phyloP scores from a whole-genome alignment of 495 filamentous ascomycete genomes.

The Podospora anserina region DNA sequence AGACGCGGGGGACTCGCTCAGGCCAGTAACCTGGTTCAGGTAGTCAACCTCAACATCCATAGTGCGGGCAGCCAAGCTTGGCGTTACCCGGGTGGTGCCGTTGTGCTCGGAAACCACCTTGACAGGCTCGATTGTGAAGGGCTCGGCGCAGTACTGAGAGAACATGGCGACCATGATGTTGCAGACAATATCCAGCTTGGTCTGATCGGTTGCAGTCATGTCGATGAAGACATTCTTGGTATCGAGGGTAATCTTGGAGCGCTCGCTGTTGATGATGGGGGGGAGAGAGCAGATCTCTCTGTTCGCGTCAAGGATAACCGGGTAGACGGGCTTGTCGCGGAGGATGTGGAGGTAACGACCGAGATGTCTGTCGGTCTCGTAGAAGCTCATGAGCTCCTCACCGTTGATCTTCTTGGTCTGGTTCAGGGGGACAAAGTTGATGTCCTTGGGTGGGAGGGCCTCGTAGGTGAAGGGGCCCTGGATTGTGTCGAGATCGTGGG shows the following conservation, averaged over 20 bases:
- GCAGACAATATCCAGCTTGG: conserved; percentile 93
- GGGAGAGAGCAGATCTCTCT: conserved; percentile 86
- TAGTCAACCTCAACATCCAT: conserved; percentile 84
- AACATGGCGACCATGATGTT: conserved; percentile 97
- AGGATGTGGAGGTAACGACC: conserved; percentile 88
- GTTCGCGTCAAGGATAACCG: conserved; percentile 92
- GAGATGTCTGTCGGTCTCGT: conserved; percentile 85
- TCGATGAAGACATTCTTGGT: conserved; percentile 96
- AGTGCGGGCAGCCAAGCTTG: conserved; percentile 69
- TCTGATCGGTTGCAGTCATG: conserved; percentile 93
- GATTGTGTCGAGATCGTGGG: conserved; percentile 92
- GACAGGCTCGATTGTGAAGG: conserved; percentile 90
- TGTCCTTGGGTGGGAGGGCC: conserved; percentile 84
- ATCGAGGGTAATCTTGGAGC: conserved; percentile 87
- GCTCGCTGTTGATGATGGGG: conserved; percentile 95
- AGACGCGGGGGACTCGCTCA: conserved; percentile 64
- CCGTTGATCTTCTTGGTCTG: conserved; percentile 84
- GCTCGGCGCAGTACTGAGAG: conserved; percentile 81
- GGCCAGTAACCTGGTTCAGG: conserved; percentile 85
- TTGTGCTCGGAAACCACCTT: conserved; percentile 92
- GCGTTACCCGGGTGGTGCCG: conserved; percentile 69
- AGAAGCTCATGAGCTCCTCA: conserved; percentile 88
- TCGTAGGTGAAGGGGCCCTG: conserved; percentile 96
- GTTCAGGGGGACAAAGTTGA: conserved; percentile 87
- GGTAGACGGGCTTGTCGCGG: conserved; percentile 87